Evolutionary conservation across 1,139 yeast species (phyloP).

Genomic region (Hansenula lynferdii): DNA sequence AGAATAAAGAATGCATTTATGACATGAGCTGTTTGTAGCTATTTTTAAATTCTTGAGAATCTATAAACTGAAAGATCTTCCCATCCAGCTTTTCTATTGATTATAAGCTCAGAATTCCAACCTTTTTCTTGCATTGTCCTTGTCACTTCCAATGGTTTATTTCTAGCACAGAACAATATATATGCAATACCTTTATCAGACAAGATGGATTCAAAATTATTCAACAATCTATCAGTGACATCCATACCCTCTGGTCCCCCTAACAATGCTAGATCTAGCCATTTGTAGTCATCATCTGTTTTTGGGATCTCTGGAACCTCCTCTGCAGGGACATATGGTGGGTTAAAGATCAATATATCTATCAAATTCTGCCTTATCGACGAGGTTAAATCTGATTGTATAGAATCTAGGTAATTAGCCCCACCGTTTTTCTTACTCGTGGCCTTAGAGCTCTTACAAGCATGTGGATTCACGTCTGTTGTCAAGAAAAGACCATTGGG

Average conservation of each 20-base stretch:
- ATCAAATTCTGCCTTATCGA: slow-evolving; percentile 42
- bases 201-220: slow-evolving; percentile 43
- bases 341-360: slow-evolving; percentile 81
- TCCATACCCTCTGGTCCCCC: slow-evolving; percentile 93
- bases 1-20: neutral
- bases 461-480: slow-evolving; percentile 77
- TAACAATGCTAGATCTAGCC: slow-evolving; percentile 85
- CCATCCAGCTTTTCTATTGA: slow-evolving; percentile 88
- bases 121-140: slow-evolving; percentile 40
- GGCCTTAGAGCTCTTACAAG: slow-evolving; percentile 49
- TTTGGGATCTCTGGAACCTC: slow-evolving; percentile 47
- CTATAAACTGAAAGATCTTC: slow-evolving; percentile 78
- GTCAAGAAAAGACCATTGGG: slow-evolving; percentile 52
- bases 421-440: slow-evolving; percentile 49
- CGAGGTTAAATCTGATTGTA: slow-evolving; percentile 55
- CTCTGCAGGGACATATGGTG: slow-evolving; percentile 94
- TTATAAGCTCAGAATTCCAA: slow-evolving; percentile 51
- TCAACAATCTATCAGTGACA: slow-evolving; percentile 62
- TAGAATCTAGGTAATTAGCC: slow-evolving; percentile 40
- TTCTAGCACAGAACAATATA: slow-evolving; percentile 81
- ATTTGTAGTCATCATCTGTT: slow-evolving; percentile 41
- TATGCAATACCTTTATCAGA: slow-evolving; percentile 68
- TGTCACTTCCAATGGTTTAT: slow-evolving; percentile 63
- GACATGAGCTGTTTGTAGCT: too few species aligned
- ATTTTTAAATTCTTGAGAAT: slow-evolving; percentile 29